Base-by-base conservation (phyloP, 176 grass and related monocot species). In the Puccinellia tenuiflora region DNA sequence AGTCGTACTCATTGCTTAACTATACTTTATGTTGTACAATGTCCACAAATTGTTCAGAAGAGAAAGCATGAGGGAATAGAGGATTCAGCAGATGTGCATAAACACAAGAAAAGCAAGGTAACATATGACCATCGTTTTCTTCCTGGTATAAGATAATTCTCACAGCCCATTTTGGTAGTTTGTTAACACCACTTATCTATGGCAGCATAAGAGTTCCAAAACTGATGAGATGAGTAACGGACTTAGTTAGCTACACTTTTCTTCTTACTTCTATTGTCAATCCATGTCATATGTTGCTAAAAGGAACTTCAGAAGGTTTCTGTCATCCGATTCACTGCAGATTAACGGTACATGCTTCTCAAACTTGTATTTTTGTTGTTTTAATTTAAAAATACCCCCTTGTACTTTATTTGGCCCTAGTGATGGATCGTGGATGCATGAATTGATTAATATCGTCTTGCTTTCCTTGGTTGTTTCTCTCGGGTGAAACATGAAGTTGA, bases 81-180 rank as follows among this genome's bases (percentile, higher is more conserved):
- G 67, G 88, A 93, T 83, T 88, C 79, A 11, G 68, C 62, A 0
- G 91, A 93, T 33, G 79, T 56, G 80, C 88, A 93, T 77, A 93
- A 90, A 82, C 88, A 93, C 82, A 93, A 93, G 76, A 93, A 90
- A 79, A 93, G 68, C 75, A 93, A 93, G 91, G 91, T 93, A 88
- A 33, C 35, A 54, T 57, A 59, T n/a, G n/a, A 12, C 79, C 24
- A 67, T 38, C 24, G 21, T 80, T 72, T 90, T 48, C 69, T 80
- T 80, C 22, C 42, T 46, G 30, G 16, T 84, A 20, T 16, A 56
- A 54, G 1, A 75, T 48, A 10, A 72, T 48, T 17, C 21, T 39
- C 25, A 18, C 37, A 63, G 26, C 63, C 31, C 43, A 73, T 26
- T 30, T 22, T 53, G 71, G 22, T 57, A 29, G 51, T 26, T 33